These are phyloP conservation scores for Geoglossum cookeanum DNA, from an alignment of 2,329 filamentous ascomycete genomes.

Conservation along the genomic window DNA sequence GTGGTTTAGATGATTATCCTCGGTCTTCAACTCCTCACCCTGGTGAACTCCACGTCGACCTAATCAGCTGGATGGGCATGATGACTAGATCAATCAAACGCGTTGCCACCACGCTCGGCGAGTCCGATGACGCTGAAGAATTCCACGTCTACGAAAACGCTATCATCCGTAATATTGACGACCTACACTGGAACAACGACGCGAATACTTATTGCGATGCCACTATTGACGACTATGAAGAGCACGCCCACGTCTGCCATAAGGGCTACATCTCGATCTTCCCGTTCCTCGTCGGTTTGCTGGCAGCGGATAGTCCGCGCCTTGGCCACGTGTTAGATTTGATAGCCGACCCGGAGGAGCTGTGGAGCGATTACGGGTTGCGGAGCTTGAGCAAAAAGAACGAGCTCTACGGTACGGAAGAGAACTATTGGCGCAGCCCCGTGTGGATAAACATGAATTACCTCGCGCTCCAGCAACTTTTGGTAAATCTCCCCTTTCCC, in stretches of 20 bases:
- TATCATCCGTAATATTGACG: constrained; percentile 71
- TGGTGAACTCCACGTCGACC: constrained; percentile 83
- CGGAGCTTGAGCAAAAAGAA: constrained; percentile 73
- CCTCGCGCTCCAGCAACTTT: constrained; percentile 57
- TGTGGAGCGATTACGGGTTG: constrained; percentile 85
- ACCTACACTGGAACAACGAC: constrained; percentile 78
- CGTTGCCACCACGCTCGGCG: constrained; percentile 56
- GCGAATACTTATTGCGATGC: constrained; percentile 81
- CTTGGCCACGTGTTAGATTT: constrained; percentile 59
- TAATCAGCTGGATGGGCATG: constrained; percentile 94
- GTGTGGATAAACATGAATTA: constrained; percentile 98
- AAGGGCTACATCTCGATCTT: constrained; percentile 92
- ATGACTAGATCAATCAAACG: constrained; percentile 75
- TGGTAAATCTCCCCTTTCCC: constrained; percentile 32
- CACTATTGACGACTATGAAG: constrained; percentile 88
- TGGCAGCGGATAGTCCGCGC: constrained; percentile 54
- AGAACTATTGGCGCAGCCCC: constrained; percentile 94
- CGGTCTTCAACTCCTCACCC: constrained; percentile 85
- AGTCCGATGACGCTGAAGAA: constrained; percentile 55
- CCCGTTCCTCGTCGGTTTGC: constrained; percentile 70
- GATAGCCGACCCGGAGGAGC: constrained; percentile 58
- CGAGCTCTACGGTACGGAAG: constrained; percentile 66
- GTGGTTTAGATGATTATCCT: constrained; percentile 90
- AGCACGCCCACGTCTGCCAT: constrained; percentile 76
- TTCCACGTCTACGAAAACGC: constrained; percentile 54